A percentile compares a stretch with the other conserved stretches of the same genome.
These are phyloP conservation scores for Penicillium sp. DNA, from an alignment of 2,329 filamentous ascomycete genomes.

Conservation along the genomic window DNA sequence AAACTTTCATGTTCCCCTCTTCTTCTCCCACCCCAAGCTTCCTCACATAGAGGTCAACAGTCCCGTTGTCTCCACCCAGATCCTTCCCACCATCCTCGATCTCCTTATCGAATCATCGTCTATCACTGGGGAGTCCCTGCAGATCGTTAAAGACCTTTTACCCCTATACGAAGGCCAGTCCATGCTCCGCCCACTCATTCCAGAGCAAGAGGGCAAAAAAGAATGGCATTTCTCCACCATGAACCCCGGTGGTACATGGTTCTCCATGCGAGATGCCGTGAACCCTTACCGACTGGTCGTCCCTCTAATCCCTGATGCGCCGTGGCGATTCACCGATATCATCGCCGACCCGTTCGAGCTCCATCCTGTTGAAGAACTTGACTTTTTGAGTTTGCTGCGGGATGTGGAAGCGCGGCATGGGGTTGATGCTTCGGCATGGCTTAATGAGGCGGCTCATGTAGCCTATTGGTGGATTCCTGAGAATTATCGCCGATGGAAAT, in stretches of 20 bases:
- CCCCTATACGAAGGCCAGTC: constrained; percentile 52
- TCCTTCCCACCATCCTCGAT: constrained; percentile 51
- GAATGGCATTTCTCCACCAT: constrained; percentile 39
- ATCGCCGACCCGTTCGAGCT: constrained; percentile 37
- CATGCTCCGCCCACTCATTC: constrained; percentile 43
- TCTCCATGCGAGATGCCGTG: constrained; percentile 71
- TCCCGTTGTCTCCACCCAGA: constrained; percentile 31
- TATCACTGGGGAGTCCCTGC: constrained; percentile 32
- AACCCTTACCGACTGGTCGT: constrained; percentile 70
- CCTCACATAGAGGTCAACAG: constrained; percentile 27
- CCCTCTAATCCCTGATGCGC: constrained; percentile 72
- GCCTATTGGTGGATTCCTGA: constrained; percentile 45
- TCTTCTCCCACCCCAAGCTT: constrained; percentile 34
- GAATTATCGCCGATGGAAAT: constrained; percentile 23
- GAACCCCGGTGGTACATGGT: constrained; percentile 48
- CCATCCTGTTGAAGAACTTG: constrained; percentile 32
- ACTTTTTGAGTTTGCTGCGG: constrained; percentile 27
- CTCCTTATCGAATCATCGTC: constrained; percentile 46
- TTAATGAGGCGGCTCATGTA: constrained; percentile 36
- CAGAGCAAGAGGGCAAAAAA: constrained; percentile 33
- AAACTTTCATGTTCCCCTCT: constrained; percentile 36
- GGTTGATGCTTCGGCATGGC: constrained; percentile 35
- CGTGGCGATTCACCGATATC: constrained; percentile 38
- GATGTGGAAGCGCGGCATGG: constrained; percentile 31
- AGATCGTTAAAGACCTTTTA: constrained; percentile 40